These are phyloP conservation scores for Fusarium sp. DNA, from an alignment of 2,329 filamentous ascomycete genomes.

Conservation along the genomic window DNA sequence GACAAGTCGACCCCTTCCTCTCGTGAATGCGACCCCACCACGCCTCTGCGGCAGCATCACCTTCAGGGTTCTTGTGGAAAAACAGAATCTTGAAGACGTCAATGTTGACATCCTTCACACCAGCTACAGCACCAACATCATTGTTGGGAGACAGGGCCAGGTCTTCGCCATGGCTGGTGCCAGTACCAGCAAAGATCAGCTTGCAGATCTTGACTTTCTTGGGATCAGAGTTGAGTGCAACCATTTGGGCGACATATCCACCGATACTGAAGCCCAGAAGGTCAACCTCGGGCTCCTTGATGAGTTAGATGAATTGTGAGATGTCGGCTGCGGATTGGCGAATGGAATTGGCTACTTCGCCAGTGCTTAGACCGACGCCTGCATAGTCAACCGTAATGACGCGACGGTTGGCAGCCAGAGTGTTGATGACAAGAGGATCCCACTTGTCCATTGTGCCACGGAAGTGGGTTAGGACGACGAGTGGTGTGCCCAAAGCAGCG, in stretches of 20 bases:
- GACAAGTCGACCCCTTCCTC: background rate
- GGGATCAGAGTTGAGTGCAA: background rate
- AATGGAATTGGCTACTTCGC: background rate
- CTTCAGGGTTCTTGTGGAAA: background rate
- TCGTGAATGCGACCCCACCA: slow-evolving; percentile 15
- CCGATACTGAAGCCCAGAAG: background rate
- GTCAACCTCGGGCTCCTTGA: background rate
- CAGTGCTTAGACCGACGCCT: slow-evolving; percentile 7
- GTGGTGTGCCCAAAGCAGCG: background rate
- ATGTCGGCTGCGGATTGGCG: slow-evolving; percentile 10
- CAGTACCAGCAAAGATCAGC: slow-evolving; percentile 3
- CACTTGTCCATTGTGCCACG: slow-evolving; percentile 13
- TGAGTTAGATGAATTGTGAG: background rate
- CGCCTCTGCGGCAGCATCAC: slow-evolving; percentile 4
- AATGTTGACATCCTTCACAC: background rate
- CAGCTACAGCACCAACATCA: background rate
- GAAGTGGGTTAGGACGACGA: background rate
- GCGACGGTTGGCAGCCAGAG: background rate
- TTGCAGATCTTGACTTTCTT: background rate
- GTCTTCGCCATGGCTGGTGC: background rate
- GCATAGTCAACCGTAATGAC: slow-evolving; percentile 9
- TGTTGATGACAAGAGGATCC: slow-evolving; percentile 12
- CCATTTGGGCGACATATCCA: slow-evolving; percentile 11
- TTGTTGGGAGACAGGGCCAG: background rate
- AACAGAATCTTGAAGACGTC: slow-evolving; percentile 15